A percentile compares a stretch with the other conserved stretches of the same genome.
Conservation (phyloP, 176 grass and related monocot species). For the Dendrocalamus sinicus region DNA sequence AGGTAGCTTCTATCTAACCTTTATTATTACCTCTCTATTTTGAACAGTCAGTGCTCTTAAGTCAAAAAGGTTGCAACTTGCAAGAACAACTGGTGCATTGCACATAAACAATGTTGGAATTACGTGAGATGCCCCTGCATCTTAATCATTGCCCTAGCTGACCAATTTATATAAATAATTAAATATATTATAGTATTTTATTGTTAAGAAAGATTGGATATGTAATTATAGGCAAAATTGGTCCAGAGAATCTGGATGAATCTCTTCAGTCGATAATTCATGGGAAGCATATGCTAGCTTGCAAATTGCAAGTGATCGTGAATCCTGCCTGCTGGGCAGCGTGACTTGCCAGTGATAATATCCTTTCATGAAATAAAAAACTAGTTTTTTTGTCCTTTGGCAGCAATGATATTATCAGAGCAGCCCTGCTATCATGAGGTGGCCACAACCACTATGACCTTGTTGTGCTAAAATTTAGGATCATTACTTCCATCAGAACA, state of each 20-base stretch:
- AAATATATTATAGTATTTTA: background rate
- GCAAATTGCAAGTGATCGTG: slow-evolving; percentile 23
- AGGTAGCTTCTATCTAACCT: slow-evolving; percentile 53
- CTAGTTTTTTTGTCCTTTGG: background rate
- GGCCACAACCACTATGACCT: background rate
- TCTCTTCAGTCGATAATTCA: background rate
- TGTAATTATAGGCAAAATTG: background rate
- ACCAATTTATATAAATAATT: background rate
- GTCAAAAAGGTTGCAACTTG: slow-evolving; percentile 24
- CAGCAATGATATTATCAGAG: background rate
- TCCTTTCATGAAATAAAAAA: slow-evolving; percentile 3
- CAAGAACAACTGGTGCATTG: slow-evolving; percentile 10
- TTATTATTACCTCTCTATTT: slow-evolving; percentile 31
- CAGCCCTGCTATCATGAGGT: background rate
- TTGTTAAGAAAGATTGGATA: background rate
- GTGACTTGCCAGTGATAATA: background rate
- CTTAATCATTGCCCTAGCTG: background rate
- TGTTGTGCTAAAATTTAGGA: slow-evolving; percentile 7
- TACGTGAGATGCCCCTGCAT: background rate
- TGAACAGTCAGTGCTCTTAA: background rate
- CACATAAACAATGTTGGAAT: slow-evolving; percentile 7
- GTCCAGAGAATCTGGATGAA: background rate
- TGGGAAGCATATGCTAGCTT: slow-evolving; percentile 21
- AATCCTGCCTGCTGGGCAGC: background rate
- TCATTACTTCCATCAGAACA: background rate